Base-by-base conservation (phyloP, 768 basidiomycete genomes). In the Leucosporidium creatinivorum region DNA sequence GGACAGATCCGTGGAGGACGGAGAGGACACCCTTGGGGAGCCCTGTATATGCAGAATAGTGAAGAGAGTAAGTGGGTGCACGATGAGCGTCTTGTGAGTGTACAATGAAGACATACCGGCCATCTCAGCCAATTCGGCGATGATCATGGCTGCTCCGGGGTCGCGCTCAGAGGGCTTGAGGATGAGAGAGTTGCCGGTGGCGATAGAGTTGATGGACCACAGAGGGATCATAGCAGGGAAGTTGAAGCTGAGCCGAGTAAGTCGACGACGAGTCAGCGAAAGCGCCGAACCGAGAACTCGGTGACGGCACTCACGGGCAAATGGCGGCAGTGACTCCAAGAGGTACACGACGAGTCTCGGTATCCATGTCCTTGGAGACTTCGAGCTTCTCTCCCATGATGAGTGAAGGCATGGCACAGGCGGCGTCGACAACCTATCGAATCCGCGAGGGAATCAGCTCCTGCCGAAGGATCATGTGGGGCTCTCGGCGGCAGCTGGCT, bases 81-180 rank as follows among this genome's bases (percentile, higher is more conserved):
- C n/a, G n/a, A n/a, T n/a, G n/a, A n/a, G n/a, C n/a, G n/a, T n/a
- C n/a, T n/a, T n/a, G n/a, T n/a, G n/a, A n/a, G n/a, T n/a, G n/a
- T n/a, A n/a, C n/a, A n/a, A n/a, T n/a, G n/a, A n/a, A n/a, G n/a
- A n/a, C 62, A 51, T 56, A 69, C 74, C 90, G 64, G 94, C 92
- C 62, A 85, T 85, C 78, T 90, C 85, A 76, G 90, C 92, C 5
- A 97, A 83, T 79, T 99, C 94, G 39, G 93, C 92, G 68, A 99
- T 92, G 63, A 99, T 94, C 88, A 96, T 93, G 9, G 92, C 88
- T 19, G 96, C 94, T 58, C 94, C 94, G 19, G 94, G 94, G 77
- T 96, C 93, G 30, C 94, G 86, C 77, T 99, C 94, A 2, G 90
- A 93, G 25, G 94, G 94, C 75, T 99, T 99, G 68, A 99, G 81